A percentile compares a stretch with the other conserved stretches of the same genome.
These are phyloP conservation scores for Aphanocladium album DNA, from an alignment of 2,329 filamentous ascomycete genomes.

Conservation along the genomic window DNA sequence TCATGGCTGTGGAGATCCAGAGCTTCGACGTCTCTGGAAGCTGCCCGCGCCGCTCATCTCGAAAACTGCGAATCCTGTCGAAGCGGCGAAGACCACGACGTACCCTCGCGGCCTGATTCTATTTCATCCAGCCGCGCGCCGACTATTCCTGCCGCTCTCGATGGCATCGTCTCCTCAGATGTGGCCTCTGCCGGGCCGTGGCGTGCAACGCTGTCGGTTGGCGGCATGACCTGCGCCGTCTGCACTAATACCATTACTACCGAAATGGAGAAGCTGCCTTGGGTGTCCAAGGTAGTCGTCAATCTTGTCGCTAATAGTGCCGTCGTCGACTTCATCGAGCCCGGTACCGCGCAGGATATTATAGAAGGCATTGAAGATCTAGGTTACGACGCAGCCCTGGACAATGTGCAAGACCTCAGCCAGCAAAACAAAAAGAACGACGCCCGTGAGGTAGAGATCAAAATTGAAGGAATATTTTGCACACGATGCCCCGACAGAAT, in stretches of 20 bases:
- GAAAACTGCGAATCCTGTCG: constrained; percentile 35
- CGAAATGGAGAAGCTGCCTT: constrained; percentile 51
- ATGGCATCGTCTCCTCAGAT: not conserved
- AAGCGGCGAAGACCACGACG: constrained; percentile 13
- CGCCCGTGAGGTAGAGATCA: constrained; percentile 57
- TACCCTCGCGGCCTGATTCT: constrained; percentile 8
- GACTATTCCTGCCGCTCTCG: not conserved
- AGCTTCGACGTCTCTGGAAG: constrained; percentile 20
- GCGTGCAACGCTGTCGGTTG: constrained; percentile 54
- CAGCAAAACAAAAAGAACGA: constrained; percentile 33
- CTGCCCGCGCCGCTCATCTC: constrained; percentile 28
- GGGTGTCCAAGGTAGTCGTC: constrained; percentile 54
- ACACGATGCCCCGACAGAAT: constrained; percentile 62
- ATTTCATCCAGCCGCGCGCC: constrained; percentile 5
- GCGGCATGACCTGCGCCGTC: constrained; percentile 69
- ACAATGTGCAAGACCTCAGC: constrained; percentile 41
- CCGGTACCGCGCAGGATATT: constrained; percentile 27
- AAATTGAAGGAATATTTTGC: constrained; percentile 70
- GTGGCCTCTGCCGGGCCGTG: constrained; percentile 26
- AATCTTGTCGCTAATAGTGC: constrained; percentile 66
- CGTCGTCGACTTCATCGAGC: constrained; percentile 48
- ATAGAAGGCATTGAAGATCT: constrained; percentile 52
- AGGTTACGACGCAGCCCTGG: constrained; percentile 61
- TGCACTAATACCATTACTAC: constrained; percentile 60
- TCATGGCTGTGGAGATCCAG: constrained; percentile 27